These are phyloP conservation scores for Candida sanyiensis DNA, from an alignment of 805 yeast genomes.

Conservation along the genomic window DNA sequence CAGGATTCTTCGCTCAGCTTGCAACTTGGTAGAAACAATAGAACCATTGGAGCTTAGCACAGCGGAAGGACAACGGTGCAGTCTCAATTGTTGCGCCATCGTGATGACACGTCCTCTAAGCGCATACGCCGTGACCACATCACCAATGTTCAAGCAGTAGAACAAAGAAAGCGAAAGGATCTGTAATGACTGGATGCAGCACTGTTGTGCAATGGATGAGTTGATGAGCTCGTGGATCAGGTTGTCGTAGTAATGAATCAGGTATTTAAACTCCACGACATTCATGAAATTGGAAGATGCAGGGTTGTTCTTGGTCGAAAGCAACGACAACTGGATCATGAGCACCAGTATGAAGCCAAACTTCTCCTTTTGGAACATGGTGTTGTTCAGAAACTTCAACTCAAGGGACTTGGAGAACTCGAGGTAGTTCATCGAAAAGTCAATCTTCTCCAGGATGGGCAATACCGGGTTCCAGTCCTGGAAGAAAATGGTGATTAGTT, in stretches of 20 bases:
- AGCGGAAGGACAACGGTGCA: constrained; percentile 84
- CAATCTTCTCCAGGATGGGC: constrained; percentile 64
- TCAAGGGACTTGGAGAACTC: constrained; percentile 43
- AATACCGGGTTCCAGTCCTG: constrained; percentile 70
- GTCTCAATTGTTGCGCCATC: constrained; percentile 79
- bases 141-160: constrained; percentile 69
- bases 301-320: constrained; percentile 22
- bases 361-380: constrained; percentile 42
- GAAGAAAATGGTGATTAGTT: constrained; percentile 60
- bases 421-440: constrained; percentile 58
- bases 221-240: constrained; percentile 57
- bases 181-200: constrained; percentile 66
- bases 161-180: constrained; percentile 62
- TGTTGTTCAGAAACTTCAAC: constrained; percentile 34
- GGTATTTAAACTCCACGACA: constrained; percentile 9
- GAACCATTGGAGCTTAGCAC: constrained; percentile 64
- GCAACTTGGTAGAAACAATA: constrained; percentile 60
- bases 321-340: constrained; percentile 42
- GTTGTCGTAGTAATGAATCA: constrained; percentile 49
- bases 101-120: constrained; percentile 70
- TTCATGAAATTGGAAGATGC: constrained; percentile 10
- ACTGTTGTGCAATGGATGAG: constrained; percentile 52
- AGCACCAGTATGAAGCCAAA: constrained; percentile 48
- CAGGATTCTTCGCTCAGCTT: constrained; percentile 73
- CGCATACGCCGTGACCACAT: constrained; percentile 66